phyloP scores from a whole-genome alignment of 768 basidiomycete species.

The Hericium coralloides region DNA sequence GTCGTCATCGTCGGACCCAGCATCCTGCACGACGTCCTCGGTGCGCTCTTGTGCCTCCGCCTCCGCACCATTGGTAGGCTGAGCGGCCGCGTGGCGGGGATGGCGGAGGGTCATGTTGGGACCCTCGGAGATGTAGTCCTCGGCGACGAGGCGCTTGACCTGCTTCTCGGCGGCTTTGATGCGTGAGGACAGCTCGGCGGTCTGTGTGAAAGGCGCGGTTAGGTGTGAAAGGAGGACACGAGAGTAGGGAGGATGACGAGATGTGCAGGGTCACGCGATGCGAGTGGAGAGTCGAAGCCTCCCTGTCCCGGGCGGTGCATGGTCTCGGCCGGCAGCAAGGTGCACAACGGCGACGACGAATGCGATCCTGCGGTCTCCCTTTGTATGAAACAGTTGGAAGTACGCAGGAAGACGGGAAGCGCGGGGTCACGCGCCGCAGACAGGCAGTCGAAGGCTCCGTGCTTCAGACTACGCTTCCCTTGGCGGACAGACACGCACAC shows the following conservation, averaged over 20 bases:
- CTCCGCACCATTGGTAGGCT: constrained; percentile 15
- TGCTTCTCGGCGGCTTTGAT: constrained; percentile 78
- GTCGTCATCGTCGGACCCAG: constrained; percentile 64
- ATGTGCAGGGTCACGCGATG: not conserved
- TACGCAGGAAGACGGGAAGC: no score
- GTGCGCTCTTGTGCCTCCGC: constrained; percentile 19
- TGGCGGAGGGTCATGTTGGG: constrained; percentile 2
- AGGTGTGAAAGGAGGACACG: not conserved
- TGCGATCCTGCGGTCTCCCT: no score
- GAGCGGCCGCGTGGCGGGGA: constrained; percentile 6
- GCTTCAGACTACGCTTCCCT: no score
- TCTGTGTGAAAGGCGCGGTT: constrained; percentile 32
- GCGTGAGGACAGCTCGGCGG: constrained; percentile 70
- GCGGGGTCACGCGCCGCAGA: no score
- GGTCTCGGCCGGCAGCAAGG: no score
- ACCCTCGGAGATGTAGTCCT: constrained; percentile 28
- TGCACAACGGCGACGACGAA: no score
- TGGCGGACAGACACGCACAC: no score
- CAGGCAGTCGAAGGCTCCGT: no score
- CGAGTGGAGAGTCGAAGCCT: not conserved
- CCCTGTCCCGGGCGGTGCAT: no score
- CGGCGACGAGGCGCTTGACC: constrained; percentile 67
- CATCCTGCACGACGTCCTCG: constrained; percentile 44
- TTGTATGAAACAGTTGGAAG: no score
- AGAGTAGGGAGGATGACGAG: not conserved